These are phyloP conservation scores for Geotrichum fermentans DNA, from an alignment of 1,139 yeast species.

Conservation along the genomic window DNA sequence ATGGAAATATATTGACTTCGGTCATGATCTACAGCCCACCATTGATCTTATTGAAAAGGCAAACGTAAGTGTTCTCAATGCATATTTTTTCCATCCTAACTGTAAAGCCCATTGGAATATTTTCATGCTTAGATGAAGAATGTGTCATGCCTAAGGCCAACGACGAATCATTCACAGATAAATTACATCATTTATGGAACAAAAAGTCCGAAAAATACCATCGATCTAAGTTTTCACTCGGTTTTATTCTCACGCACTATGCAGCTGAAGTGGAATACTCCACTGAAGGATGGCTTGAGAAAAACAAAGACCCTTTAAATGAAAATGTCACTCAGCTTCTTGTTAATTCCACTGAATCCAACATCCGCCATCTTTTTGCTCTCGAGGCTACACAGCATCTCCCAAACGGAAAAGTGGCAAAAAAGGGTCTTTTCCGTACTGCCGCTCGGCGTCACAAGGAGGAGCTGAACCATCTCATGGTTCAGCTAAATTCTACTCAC, in stretches of 20 bases:
- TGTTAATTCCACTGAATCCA: slow-evolving; percentile 51
- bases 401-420: slow-evolving; percentile 25
- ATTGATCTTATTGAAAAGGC: slow-evolving; percentile 81
- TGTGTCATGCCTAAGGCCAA: slow-evolving; percentile 90
- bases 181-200: slow-evolving; percentile 61
- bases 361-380: slow-evolving; percentile 47
- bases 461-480: slow-evolving; percentile 68
- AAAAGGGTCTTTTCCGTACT: slow-evolving; percentile 59
- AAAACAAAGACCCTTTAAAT: slow-evolving; percentile 89
- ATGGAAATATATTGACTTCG: slow-evolving; percentile 96
- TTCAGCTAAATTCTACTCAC: slow-evolving; percentile 70
- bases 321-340: slow-evolving; percentile 63
- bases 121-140: slow-evolving; percentile 88
- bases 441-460: slow-evolving; percentile 75
- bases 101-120: slow-evolving; percentile 67
- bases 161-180: slow-evolving; percentile 78
- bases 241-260: slow-evolving; percentile 79
- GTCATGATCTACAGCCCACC: slow-evolving; percentile 90
- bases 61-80: slow-evolving; percentile 23
- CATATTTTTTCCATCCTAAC: not conserved
- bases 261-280: slow-evolving; percentile 94
- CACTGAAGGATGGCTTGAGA: slow-evolving; percentile 89
- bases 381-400: slow-evolving; percentile 23
- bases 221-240: slow-evolving; percentile 54
- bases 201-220: slow-evolving; percentile 58